Evolutionary conservation across 2,329 filamentous ascomycete genomes (phyloP), one percentile per base, ranked within the genome.

Genomic region (Penicillium nordicum): DNA sequence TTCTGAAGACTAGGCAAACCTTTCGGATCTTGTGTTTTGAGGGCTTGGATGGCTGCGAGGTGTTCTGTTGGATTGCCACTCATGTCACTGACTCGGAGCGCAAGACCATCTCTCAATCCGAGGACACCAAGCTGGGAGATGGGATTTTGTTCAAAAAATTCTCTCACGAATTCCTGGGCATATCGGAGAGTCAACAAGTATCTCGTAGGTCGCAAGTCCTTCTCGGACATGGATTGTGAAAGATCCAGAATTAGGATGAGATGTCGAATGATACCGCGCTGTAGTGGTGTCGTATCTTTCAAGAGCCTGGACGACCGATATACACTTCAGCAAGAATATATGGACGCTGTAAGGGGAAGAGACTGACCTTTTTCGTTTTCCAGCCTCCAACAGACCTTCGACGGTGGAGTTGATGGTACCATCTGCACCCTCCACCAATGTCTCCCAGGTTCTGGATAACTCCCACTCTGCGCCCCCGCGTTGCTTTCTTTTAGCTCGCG

Each of bases 121-220:
- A 99, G 80, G 30, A 99, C 88, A 25, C 89, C 92, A 55, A 99
- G 84, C 76, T 99, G 94, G 10, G 92, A 96, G 63, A 99, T 97
- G 11, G 94, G 94, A 68, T 99, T 99, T 75, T 99, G 94, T 75
- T 97, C 94, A 71, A 97, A 99, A 76, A 91, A 99, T 73, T 97
- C 93, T 57, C 87, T 84, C 47, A 97, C 88, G 74, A 97, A 99
- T 55, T 92, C 88, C 61, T 88, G 84, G 16, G 92, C 88, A 74
- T 92, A 95, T 61, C 87, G 87, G 68, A 97, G 82, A 50, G 87
- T 88, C 32, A 97, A 83, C 37, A 92, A 83, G 74, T 93, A 92
- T 58, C 93, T 85, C 42, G 87, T 96, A 6, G 94, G 94, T 27
- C 94, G 85, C 63, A 97, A 82, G 71, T 99, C 94, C 75, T 97